Evolutionary conservation across 2,329 filamentous ascomycete species (phyloP).

Genomic region (Hypocreales sp.): DNA sequence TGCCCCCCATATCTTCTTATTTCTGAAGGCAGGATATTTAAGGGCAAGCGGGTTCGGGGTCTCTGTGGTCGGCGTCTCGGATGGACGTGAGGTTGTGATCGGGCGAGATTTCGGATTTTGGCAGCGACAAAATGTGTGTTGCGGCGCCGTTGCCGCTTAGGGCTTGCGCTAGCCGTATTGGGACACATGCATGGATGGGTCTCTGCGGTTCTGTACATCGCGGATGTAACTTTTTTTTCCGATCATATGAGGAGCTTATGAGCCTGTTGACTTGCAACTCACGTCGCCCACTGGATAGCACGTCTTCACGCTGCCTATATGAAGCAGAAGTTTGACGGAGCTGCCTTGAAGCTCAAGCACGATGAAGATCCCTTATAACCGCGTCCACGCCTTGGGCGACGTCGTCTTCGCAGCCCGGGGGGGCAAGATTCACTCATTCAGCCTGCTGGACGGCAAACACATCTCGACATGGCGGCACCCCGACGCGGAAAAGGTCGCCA

Average conservation of each 20-base stretch:
- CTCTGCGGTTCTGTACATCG: constrained; percentile 11
- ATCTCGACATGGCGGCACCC: constrained; percentile 48
- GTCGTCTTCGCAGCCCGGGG: constrained; percentile 62
- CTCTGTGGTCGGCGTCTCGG: constrained; percentile 6
- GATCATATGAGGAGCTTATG: too few species aligned
- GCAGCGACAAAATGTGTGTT: constrained; percentile 15
- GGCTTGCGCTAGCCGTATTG: constrained; percentile 17
- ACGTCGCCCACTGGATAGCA: too few species aligned
- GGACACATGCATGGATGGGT: constrained; percentile 1
- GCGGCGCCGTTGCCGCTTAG: constrained; percentile 14
- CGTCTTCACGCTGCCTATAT: too few species aligned
- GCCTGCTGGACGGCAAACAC: constrained; percentile 37
- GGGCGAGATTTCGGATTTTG: constrained; percentile 12
- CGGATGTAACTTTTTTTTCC: constrained; percentile 20
- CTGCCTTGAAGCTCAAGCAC: too few species aligned
- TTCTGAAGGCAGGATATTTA: constrained; percentile 95
- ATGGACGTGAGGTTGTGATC: too few species aligned
- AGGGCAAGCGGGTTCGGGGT: constrained; percentile 44
- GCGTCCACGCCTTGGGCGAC: constrained; percentile 36
- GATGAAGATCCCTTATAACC: constrained; percentile 50
- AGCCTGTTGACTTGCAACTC: too few species aligned
- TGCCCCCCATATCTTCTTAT: constrained; percentile 99
- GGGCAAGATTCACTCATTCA: constrained; percentile 53
- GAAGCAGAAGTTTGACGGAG: too few species aligned
- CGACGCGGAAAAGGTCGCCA: constrained; percentile 18